Evolutionary conservation across 352 stramenopile species (phyloP).

Genomic region (Phytophthora brassicae): DNA sequence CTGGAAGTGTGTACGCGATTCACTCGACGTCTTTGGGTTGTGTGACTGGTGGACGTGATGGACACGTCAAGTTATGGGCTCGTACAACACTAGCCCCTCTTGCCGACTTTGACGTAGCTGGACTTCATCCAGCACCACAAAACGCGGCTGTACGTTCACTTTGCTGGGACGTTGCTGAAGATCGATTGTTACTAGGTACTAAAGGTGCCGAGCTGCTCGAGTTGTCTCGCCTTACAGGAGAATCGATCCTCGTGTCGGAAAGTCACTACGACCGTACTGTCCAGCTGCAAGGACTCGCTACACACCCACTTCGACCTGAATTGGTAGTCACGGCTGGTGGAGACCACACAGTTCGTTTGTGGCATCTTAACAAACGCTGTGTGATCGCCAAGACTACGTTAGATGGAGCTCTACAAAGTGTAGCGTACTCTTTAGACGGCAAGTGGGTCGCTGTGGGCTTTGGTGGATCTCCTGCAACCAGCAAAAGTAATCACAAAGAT

Average conservation of each 20-base stretch:
- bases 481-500: slow-evolving; percentile 36
- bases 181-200: slow-evolving; percentile 68
- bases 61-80: slow-evolving; percentile 77
- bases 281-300: slow-evolving; percentile 51
- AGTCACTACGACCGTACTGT: slow-evolving; percentile 50
- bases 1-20: slow-evolving; percentile 66
- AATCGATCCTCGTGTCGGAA: slow-evolving; percentile 66
- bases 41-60: slow-evolving; percentile 62
- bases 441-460: slow-evolving; percentile 73
- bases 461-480: slow-evolving; percentile 30
- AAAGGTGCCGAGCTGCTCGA: slow-evolving; percentile 71
- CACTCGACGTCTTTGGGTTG: slow-evolving; percentile 55
- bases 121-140: slow-evolving; percentile 51
- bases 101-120: slow-evolving; percentile 62
- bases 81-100: slow-evolving; percentile 42
- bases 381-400: slow-evolving; percentile 61
- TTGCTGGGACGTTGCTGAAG: slow-evolving; percentile 69
- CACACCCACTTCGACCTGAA: slow-evolving; percentile 49
- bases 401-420: slow-evolving; percentile 56
- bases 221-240: slow-evolving; percentile 61
- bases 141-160: slow-evolving; percentile 53
- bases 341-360: slow-evolving; percentile 70
- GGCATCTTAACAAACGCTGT: slow-evolving; percentile 54
- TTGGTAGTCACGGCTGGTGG: slow-evolving; percentile 70
- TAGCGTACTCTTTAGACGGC: slow-evolving; percentile 65